Evolutionary conservation across 1,284 basidiomycete species (phyloP).

Genomic region (Phellopilus nigrolimitatus): DNA sequence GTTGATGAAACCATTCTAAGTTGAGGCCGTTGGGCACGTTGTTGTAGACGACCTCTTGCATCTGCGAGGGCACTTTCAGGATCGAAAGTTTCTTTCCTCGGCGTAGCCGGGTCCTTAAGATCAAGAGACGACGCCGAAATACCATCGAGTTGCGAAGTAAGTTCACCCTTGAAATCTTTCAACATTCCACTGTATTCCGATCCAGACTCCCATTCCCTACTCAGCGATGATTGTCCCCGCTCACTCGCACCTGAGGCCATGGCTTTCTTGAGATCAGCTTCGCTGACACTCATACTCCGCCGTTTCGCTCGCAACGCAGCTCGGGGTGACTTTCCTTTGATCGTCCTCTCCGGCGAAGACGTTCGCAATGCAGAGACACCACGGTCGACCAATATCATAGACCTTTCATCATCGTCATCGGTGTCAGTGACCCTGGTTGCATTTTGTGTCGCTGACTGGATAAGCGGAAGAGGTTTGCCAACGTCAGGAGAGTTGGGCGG

Average conservation of each 20-base stretch:
- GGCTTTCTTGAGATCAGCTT: conserved; percentile 53
- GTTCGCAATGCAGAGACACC: conserved; percentile 33
- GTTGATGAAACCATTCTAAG: conserved; percentile 24
- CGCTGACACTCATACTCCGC: conserved; percentile 71
- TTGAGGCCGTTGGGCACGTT: conserved; percentile 11
- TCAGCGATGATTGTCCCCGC: conserved; percentile 30
- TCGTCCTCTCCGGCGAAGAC: conserved; percentile 24
- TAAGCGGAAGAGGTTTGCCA: conserved; percentile 60
- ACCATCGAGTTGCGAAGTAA: conserved; percentile 55
- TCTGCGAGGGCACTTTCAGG: conserved; percentile 12
- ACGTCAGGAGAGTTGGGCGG: conserved; percentile 29
- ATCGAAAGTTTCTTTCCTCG: conserved; percentile 38
- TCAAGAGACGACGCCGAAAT: conserved; percentile 47
- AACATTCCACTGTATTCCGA: conserved; percentile 56
- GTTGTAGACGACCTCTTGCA: conserved; percentile 16
- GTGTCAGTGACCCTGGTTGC: conserved; percentile 18
- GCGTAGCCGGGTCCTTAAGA: conserved; percentile 58
- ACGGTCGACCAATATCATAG: conserved; percentile 52
- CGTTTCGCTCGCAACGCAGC: conserved; percentile 40
- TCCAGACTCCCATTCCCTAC: conserved; percentile 29
- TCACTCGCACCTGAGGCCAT: conserved; percentile 33
- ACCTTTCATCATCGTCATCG: conserved; percentile 42
- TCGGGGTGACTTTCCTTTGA: conserved; percentile 19
- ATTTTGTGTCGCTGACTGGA: conserved; percentile 31
- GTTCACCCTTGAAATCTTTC: conserved; percentile 63